These are phyloP conservation scores for Omphalotus olearius DNA, from an alignment of 1,284 basidiomycete genomes.

Conservation along the genomic window DNA sequence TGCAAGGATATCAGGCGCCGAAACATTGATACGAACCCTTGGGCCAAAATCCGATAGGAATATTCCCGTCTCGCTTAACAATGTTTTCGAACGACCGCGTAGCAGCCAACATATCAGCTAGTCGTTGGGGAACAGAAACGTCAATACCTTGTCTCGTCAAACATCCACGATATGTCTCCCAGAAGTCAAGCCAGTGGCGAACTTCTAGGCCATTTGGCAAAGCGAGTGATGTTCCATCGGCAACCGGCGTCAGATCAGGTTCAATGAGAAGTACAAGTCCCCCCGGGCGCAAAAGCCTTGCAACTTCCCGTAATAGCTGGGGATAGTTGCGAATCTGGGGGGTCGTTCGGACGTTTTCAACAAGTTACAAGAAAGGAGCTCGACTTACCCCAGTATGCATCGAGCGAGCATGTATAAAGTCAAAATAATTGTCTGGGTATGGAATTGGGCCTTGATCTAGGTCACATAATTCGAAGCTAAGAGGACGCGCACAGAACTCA, in stretches of 20 bases:
- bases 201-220: conserved; percentile 27
- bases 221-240: conserved; percentile 26
- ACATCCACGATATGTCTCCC: conserved; percentile 54
- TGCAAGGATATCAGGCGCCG: neutral
- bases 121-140: conserved; percentile 47
- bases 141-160: conserved; percentile 50
- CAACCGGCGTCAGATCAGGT: conserved; percentile 45
- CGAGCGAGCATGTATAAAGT: conserved; percentile 62
- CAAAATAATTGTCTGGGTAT: conserved; percentile 57
- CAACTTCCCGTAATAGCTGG: conserved; percentile 53
- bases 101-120: conserved; percentile 40
- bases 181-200: conserved; percentile 56
- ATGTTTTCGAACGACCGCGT: conserved; percentile 48
- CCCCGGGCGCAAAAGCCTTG: conserved; percentile 61
- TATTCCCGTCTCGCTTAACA: conserved; percentile 43
- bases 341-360: conserved; percentile 4
- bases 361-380: conserved; percentile 9
- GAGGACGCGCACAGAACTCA: neutral
- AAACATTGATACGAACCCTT: conserved; percentile 36
- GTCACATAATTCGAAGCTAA: conserved; percentile 66
- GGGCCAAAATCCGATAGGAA: conserved; percentile 60
- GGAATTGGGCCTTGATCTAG: conserved; percentile 53
- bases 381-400: conserved; percentile 58
- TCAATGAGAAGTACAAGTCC: conserved; percentile 67
- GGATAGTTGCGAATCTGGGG: conserved; percentile 57